Evolutionary conservation across 2,329 filamentous ascomycete genomes (phyloP).

Genomic region (Exophiala alcalophila): DNA sequence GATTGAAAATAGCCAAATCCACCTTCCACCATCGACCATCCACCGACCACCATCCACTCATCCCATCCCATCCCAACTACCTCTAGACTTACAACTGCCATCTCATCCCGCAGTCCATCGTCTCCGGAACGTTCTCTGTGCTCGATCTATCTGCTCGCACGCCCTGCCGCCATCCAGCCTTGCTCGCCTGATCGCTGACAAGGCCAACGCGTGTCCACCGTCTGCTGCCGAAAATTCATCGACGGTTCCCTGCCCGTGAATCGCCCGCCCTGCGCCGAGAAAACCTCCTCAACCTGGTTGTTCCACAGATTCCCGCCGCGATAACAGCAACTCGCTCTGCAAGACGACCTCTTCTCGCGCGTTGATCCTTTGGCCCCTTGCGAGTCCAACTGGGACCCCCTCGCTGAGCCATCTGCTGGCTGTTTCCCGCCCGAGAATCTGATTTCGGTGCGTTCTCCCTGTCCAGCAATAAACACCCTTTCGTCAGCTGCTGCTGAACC

Average conservation of each 20-base stretch:
- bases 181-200: too few species aligned
- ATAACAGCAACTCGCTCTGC: slow-evolving; percentile 18
- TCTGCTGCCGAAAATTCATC: too few species aligned
- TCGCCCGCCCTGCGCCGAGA: slow-evolving; percentile 20
- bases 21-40: slow-evolving; percentile 2
- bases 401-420: slow-evolving; percentile 21
- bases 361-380: slow-evolving; percentile 1
- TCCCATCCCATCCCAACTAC: slow-evolving; percentile 13
- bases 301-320: slow-evolving; percentile 21
- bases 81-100: slow-evolving; percentile 4
- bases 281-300: slow-evolving; percentile 24
- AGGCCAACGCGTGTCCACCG: too few species aligned
- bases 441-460: slow-evolving; percentile 19
- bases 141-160: too few species aligned
- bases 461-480: slow-evolving; percentile 9
- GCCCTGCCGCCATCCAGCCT: too few species aligned
- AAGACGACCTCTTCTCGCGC: slow-evolving; percentile 8
- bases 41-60: slow-evolving; percentile 6
- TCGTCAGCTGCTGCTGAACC: slow-evolving; percentile 18
- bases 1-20: slow-evolving; percentile 27
- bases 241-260: slow-evolving; percentile 5
- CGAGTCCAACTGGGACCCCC: slow-evolving; percentile 7
- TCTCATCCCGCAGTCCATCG: slow-evolving; percentile 5
- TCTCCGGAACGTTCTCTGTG: slow-evolving; percentile 5
- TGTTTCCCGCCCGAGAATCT: slow-evolving; percentile 9